phyloP scores from a whole-genome alignment of 495 filamentous ascomycete species.

The Podospora sp. region DNA sequence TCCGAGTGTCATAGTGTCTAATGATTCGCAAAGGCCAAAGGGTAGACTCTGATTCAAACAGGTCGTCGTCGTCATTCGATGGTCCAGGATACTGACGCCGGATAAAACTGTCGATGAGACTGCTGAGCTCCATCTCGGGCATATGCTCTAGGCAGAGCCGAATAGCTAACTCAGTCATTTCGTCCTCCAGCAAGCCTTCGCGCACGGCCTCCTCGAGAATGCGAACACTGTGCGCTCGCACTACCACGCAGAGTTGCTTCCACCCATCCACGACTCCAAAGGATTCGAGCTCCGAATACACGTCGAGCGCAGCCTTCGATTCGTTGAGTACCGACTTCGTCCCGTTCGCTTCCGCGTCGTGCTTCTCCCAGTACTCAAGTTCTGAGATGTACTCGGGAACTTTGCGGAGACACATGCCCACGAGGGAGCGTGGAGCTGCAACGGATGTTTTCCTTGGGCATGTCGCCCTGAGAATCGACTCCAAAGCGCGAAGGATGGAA shows the following conservation, averaged over 20 bases:
- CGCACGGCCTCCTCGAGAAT: constrained; percentile 57
- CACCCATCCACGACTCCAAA: constrained; percentile 63
- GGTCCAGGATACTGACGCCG: constrained; percentile 43
- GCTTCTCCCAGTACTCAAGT: constrained; percentile 56
- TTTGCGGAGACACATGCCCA: constrained; percentile 66
- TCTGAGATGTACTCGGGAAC: constrained; percentile 65
- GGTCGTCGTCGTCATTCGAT: constrained; percentile 32
- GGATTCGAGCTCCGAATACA: constrained; percentile 69
- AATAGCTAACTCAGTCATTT: constrained; percentile 44
- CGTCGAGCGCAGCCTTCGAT: constrained; percentile 46
- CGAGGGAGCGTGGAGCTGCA: constrained; percentile 49
- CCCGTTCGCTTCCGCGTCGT: constrained; percentile 55
- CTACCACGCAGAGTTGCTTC: constrained; percentile 64
- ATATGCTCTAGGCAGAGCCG: constrained; percentile 43
- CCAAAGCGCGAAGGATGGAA: constrained; percentile 50
- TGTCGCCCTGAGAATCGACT: constrained; percentile 52
- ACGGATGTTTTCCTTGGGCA: constrained; percentile 15
- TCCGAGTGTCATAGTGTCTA: constrained; percentile 30
- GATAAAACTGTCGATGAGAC: constrained; percentile 39
- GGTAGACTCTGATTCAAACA: constrained; percentile 26
- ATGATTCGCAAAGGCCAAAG: constrained; percentile 36
- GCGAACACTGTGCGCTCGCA: constrained; percentile 66
- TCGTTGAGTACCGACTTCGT: constrained; percentile 42
- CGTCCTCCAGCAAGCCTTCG: constrained; percentile 47
- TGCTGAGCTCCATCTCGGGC: constrained; percentile 44